Base-by-base conservation (phyloP, 2,329 filamentous ascomycete species). In the Fusarium graminum region DNA sequence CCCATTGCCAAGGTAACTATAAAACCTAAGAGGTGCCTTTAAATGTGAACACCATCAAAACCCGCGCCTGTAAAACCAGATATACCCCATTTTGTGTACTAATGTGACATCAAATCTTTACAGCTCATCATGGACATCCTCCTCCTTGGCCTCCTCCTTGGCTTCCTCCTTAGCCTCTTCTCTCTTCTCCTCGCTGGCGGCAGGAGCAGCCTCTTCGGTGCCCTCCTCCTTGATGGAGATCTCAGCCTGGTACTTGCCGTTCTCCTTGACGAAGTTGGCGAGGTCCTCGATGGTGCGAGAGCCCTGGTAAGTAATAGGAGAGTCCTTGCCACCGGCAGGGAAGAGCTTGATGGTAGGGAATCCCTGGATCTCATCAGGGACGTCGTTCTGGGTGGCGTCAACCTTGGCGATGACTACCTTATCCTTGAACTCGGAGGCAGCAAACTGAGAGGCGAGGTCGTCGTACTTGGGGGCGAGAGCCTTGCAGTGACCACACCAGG, bases 401-500 rank as follows among this genome's bases (percentile, higher is more conserved):
- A 99, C 90, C 90, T 99, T 99, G 81, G 94, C 95, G 77, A 99
- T 92, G 74, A 95, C 85, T 61, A 99, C 92, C 82, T 93, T 90
- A 82, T 89, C 85, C 80, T 92, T 91, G 81, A 89, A 91, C 72
- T 92, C 90, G 83, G 90, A 84, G 88, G 88, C 80, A 87, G 88
- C 85, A 83, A 93, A 97, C 60, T 88, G 85, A 61, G 85, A 80
- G 56, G 88, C 95, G 60, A 99, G 91, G 80, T 97, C 92, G 68
- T 99, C 95, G 81, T 97, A 99, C 80, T 97, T 90, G 75, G 95
- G 95, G 57, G 95, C 94, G 65, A 99, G 90, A 80, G 89, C 94
- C 88, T 98, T 98, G 92, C 95, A 99, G 88, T 99, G 95, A 74
- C 95, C 95, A 80, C 95, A 99, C 95, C 95, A 99, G 68, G 95